Evolutionary conservation across 2,329 filamentous ascomycete genomes (phyloP), one percentile per base, ranked within the genome.

Genomic region (Clarireedia paspali): DNA sequence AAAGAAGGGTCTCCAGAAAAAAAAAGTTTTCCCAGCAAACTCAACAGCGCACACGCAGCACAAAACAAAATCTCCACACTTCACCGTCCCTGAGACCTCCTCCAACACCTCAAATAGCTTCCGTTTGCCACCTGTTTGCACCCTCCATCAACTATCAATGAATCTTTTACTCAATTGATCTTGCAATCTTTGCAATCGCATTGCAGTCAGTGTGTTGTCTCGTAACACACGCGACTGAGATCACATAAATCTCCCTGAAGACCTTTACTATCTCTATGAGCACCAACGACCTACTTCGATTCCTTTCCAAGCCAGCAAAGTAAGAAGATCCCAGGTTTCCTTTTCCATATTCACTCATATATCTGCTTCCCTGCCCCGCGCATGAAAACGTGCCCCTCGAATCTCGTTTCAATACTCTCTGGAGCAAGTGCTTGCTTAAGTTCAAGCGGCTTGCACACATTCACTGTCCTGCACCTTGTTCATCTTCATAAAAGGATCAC

Each of bases 241-340:
- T 23, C 39, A 36, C 40, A 34, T 9, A 24, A 45, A 39, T 23
- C 27, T 20, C 48, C 20, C 27, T 26, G 30, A 56, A 38, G 20
- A 46, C 26, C 42, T 14, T 44, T 30, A 26, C 7, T 45, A 55
- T 74, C 83, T 89, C 84, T 85, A 96, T 96, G 91, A 91, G 84
- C 87, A 86, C 82, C 74, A 88, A 86, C 77, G 89, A 95, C 75
- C 84, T 95, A 70, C 83, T 95, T 71, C 88, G 90, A 77, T 94
- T 95, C 78, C 84, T 96, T 68, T 95, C 89, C 72, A 94, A 94
- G 80, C 90, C 90, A 71, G 89, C 89, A 74, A 95, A 95, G 91
- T 95, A 76, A 71, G 88, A 77, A 44, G 56, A 24, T 36, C 49
- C 26, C 39, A 51, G 6, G 10, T 30, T 26, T 10, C 40, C 9